Evolutionary conservation across 768 basidiomycete species (phyloP), one percentile per base, ranked within the genome.

Genomic region (Agrocybe praecox): DNA sequence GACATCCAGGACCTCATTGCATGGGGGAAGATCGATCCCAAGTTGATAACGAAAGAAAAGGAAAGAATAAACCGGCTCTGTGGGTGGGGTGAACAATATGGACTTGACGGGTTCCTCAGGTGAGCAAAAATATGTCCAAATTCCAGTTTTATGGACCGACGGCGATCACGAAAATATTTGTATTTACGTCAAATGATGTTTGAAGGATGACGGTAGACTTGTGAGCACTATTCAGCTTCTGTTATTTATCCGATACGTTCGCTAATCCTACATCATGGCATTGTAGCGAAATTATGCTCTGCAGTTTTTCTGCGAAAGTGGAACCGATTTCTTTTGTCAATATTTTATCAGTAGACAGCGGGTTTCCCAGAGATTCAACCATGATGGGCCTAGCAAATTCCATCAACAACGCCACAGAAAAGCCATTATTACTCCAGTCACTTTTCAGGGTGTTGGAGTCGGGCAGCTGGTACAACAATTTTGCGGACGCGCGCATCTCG

Each of bases 21-120:
- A n/a, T 84, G 78, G 79, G 78, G 76, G 0, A 46, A 60, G 40
- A 29, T 68, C 15, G 55, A 42, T 18, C 67, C 68, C 8, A 67
- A 70, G 9, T 55, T 50, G 61, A 40, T 65, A 6, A 52, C 21
- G 1, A 52, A 68, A 1, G 82, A 84, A 22, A 45, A 52, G 17
- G 52, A 67, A 48, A 72, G 80, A 44, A 71, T 83, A 1, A 22
- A 50, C 6, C 67, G 64, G 6, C 63, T 82, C 26, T 83, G 82
- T 61, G 53, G 69, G 2, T 81, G 81, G 78, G 81, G 77, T 12
- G 69, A 68, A 36, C 54, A 63, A 21, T 71, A 70, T 36, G 70
- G 63, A 9, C 46, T 84, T 4, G 80, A 83, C 65, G 83, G 76
- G 2, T 81, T 77, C 59, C 68, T 82, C 43, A 76, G 81, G 80